Percentiles rank a stretch among this genome's conserved stretches.
Evolutionary conservation across 176 grass and related monocot species (phyloP).

Genomic region (Avena eriantha): DNA sequence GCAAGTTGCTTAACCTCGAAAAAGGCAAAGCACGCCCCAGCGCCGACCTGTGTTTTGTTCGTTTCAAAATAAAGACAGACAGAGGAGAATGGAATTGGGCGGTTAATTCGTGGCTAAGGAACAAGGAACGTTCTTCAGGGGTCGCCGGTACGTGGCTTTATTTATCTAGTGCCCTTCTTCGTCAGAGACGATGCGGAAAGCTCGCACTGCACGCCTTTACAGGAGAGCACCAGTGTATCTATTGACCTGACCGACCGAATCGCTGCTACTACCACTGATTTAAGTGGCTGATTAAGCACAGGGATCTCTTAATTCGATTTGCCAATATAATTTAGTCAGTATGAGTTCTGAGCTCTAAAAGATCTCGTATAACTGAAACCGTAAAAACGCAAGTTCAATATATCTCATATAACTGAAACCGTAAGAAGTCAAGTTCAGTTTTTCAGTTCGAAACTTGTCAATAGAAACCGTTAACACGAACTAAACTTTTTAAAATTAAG

Average conservation of each 20-base stretch:
- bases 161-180: conserved; percentile 30
- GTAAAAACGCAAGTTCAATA: too few relatives aligned
- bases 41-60: background rate
- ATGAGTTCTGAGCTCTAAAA: too few relatives aligned
- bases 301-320: background rate
- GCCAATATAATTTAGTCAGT: background rate
- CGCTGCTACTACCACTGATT: too few relatives aligned
- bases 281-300: background rate
- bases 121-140: conserved; percentile 48
- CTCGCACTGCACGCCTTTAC: conserved; percentile 40
- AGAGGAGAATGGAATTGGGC: background rate
- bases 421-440: too few relatives aligned
- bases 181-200: conserved; percentile 42
- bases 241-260: conserved; percentile 1
- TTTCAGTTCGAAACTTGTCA: too few relatives aligned
- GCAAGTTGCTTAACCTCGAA: conserved; percentile 54
- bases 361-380: too few relatives aligned
- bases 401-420: too few relatives aligned
- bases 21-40: conserved; percentile 7
- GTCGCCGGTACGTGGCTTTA: conserved; percentile 2
- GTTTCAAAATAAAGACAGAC: conserved; percentile 36
- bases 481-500: too few relatives aligned
- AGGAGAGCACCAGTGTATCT: background rate
- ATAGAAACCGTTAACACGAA: too few relatives aligned
- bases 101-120: conserved; percentile 63